These are phyloP conservation scores for Geotrichum fermentans DNA, from an alignment of 1,139 yeast genomes.

Conservation along the genomic window DNA sequence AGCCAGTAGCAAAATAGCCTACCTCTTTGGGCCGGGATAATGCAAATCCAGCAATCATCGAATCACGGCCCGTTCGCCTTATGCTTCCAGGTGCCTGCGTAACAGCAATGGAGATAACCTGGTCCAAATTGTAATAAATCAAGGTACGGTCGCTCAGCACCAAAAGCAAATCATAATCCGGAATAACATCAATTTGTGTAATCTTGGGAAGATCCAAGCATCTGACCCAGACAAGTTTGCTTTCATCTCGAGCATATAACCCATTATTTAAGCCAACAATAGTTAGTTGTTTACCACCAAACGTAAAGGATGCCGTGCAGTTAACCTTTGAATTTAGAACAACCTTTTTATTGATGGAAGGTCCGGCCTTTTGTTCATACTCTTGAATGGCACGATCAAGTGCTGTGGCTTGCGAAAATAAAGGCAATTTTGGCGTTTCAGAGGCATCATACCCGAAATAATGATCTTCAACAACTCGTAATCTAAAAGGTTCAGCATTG, in stretches of 20 bases:
- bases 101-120: slow-evolving; percentile 28
- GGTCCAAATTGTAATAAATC: slow-evolving; percentile 54
- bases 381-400: slow-evolving; percentile 47
- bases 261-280: slow-evolving; percentile 47
- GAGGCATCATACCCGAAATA: slow-evolving; percentile 61
- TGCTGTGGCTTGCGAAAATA: slow-evolving; percentile 60
- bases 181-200: slow-evolving; percentile 57
- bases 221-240: slow-evolving; percentile 48
- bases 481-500: slow-evolving; percentile 51
- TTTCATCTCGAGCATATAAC: slow-evolving; percentile 39
- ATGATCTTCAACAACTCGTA: slow-evolving; percentile 53
- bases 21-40: slow-evolving; percentile 19
- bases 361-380: slow-evolving; percentile 20
- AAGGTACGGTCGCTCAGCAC: slow-evolving; percentile 57
- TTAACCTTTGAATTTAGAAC: slow-evolving; percentile 34
- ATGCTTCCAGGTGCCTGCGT: slow-evolving; percentile 14
- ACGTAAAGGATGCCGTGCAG: slow-evolving; percentile 34
- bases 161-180: slow-evolving; percentile 53
- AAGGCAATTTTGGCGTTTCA: slow-evolving; percentile 56
- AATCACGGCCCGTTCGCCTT: slow-evolving; percentile 12
- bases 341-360: slow-evolving; percentile 22
- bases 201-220: slow-evolving; percentile 53
- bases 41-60: slow-evolving; percentile 17
- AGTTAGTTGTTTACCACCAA: slow-evolving; percentile 39
- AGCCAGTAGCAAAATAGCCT: slow-evolving; percentile 18